phyloP scores from a whole-genome alignment of 805 yeast species.

The Kluyveromyces starmeri region DNA sequence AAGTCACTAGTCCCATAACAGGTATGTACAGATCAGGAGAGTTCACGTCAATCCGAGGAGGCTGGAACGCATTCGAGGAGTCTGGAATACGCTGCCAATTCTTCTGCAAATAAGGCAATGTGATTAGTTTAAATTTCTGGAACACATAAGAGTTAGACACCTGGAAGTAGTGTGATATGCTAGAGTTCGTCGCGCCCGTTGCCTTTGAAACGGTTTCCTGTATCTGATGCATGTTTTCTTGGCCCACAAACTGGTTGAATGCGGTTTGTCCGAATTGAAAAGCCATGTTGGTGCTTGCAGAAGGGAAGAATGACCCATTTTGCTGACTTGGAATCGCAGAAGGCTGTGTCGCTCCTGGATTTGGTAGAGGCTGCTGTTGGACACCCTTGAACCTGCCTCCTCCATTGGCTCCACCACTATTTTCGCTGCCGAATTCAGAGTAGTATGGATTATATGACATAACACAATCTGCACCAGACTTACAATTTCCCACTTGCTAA shows the following conservation, averaged over 20 bases:
- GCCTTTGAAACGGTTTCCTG: conserved; percentile 39
- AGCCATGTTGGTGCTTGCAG: conserved; percentile 77
- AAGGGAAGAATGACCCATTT: conserved; percentile 46
- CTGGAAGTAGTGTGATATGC: conserved; percentile 79
- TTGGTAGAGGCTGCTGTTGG: conserved; percentile 16
- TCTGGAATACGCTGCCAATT: conserved; percentile 64
- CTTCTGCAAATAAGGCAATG: conserved; percentile 79
- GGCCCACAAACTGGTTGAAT: conserved; percentile 34
- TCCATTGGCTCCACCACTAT: conserved; percentile 3
- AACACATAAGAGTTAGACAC: conserved; percentile 84
- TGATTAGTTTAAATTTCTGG: conserved; percentile 57
- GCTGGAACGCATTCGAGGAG: conserved; percentile 29
- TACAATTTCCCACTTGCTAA: too few relatives aligned
- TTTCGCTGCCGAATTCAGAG: background rate
- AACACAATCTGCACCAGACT: too few relatives aligned
- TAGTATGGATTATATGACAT: conserved; percentile 6
- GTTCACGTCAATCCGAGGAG: conserved; percentile 80
- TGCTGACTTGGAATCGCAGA: conserved; percentile 11
- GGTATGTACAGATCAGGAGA: conserved; percentile 98
- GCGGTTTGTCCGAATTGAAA: conserved; percentile 84
- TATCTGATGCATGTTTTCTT: conserved; percentile 52
- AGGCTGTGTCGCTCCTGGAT: conserved; percentile 12
- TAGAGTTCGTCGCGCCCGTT: conserved; percentile 31
- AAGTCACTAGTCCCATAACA: conserved; percentile 82
- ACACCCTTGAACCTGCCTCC: conserved; percentile 12